These are phyloP conservation scores for Carpinus fangiana DNA, from an alignment of 306 rosid species.

Conservation along the genomic window DNA sequence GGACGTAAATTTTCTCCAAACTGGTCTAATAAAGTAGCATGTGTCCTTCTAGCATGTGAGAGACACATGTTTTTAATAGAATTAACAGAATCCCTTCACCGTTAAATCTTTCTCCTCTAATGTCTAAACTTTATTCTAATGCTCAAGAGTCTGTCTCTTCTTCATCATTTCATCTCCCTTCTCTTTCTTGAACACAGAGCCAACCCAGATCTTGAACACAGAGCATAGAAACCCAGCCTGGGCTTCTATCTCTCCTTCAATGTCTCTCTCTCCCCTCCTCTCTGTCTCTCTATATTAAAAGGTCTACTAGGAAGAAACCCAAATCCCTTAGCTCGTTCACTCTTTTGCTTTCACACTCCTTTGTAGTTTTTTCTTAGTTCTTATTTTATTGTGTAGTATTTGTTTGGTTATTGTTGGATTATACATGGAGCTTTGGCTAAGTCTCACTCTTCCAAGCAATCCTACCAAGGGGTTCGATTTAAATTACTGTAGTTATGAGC, in stretches of 20 bases:
- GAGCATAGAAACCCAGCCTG: slow-evolving; percentile 3
- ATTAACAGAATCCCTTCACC: too few relatives aligned
- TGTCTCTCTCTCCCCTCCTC: slow-evolving; percentile 4
- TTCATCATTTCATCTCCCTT: too few relatives aligned
- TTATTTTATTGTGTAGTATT: slow-evolving; percentile 1
- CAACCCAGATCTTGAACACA: too few relatives aligned
- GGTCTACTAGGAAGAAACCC: neutral
- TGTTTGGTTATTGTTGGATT: slow-evolving; percentile 21
- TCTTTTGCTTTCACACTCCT: neutral
- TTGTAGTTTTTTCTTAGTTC: too few relatives aligned
- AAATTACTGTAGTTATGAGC: slow-evolving; percentile 14
- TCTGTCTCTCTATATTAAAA: slow-evolving; percentile 8
- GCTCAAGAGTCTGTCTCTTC: too few relatives aligned
- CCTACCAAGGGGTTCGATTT: slow-evolving; percentile 26
- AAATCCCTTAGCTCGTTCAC: slow-evolving; percentile 6
- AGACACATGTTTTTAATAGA: too few relatives aligned
- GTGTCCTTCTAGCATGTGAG: too few relatives aligned
- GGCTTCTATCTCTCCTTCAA: neutral
- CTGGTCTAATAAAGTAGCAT: too few relatives aligned
- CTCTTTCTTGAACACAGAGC: too few relatives aligned
- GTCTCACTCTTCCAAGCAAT: slow-evolving; percentile 56
- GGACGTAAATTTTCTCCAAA: too few relatives aligned
- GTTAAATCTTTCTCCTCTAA: too few relatives aligned
- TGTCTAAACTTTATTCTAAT: too few relatives aligned
- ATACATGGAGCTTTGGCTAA: slow-evolving; percentile 70